Base-by-base conservation (phyloP, 208 protist species). In the Leishmania gerbilli region DNA sequence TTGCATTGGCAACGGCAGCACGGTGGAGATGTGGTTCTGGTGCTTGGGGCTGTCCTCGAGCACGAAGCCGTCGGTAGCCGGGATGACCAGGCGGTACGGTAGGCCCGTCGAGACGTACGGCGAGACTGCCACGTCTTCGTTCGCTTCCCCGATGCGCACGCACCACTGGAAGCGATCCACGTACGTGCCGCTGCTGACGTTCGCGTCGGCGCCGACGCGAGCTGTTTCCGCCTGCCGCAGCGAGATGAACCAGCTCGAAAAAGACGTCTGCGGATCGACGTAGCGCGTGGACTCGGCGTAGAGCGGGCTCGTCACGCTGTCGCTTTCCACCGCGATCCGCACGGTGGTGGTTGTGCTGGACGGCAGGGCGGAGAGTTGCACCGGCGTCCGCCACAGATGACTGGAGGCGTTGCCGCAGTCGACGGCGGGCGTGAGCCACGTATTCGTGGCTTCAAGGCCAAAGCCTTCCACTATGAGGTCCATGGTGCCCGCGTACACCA, bases 381-480 rank as follows among this genome's bases (percentile, higher is more conserved):
- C 84, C 19, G 89, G 87, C 42, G 76, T 79, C 3, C 81, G 85
- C 93, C 93, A 96, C n/a, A 95, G 82, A 58, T 90, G 92, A 81
- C 83, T 93, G 3, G 88, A 91, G 27, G 84, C 79, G 82, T 95
- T 92, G 64, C 79, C 76, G 78, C 93, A 96, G 83, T 93, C 86
- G 60, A 90, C 77, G 31, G 93, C 90, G 40, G 93, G 93, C 31
- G 92, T 87, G 51, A 96, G 83, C 79, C 87, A 87, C 62, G 88
- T 87, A 68, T 86, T 81, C 45, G 65, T 47, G 62, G 83, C 88
- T 13, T 90, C 81, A 27, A 96, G 72, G 21, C 89, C 91, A 71
- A 94, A 93, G 15, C 93, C 93, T 47, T 92, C 89, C 67, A 96
- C 91, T 15, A 93, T 11, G 47, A 96, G 78, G 42, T 93, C 89